Percentiles rank a stretch among this genome's conserved stretches.
Evolutionary conservation across 208 protist species (phyloP).

Genomic region (Endotrypanum monterogeii): DNA sequence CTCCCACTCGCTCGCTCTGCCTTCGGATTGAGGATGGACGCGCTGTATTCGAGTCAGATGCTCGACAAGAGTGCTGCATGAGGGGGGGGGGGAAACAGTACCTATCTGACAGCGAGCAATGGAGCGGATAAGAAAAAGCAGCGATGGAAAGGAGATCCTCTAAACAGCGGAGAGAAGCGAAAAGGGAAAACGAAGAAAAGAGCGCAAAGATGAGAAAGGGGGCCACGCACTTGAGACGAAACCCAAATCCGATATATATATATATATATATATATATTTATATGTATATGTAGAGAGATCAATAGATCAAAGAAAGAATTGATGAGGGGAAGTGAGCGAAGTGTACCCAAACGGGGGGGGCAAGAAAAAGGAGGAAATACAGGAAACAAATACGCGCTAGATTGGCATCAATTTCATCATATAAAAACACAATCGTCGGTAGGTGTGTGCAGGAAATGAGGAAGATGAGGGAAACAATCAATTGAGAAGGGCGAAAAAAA

Average conservation of each 20-base stretch:
- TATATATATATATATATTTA: not conserved
- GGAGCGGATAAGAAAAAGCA: not conserved
- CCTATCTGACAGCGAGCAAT: not conserved
- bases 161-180: not conserved
- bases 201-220: not conserved
- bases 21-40: not conserved
- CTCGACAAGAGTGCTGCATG: not conserved
- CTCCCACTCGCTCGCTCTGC: not conserved
- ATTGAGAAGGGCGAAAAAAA: too few relatives aligned
- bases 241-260: not conserved
- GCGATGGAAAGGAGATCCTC: not conserved
- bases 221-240: not conserved
- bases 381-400: not conserved
- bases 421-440: too few relatives aligned
- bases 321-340: not conserved
- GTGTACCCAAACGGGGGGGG: not conserved
- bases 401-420: not conserved
- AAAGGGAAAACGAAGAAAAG: not conserved
- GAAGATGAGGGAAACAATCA: too few relatives aligned
- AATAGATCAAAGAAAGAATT: not conserved
- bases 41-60: not conserved
- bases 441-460: too few relatives aligned
- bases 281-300: not conserved
- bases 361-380: not conserved
- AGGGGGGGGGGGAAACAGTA: not conserved